Base-by-base conservation (phyloP, 192 early-diverging fungal species). In the Physocladia obscura region DNA sequence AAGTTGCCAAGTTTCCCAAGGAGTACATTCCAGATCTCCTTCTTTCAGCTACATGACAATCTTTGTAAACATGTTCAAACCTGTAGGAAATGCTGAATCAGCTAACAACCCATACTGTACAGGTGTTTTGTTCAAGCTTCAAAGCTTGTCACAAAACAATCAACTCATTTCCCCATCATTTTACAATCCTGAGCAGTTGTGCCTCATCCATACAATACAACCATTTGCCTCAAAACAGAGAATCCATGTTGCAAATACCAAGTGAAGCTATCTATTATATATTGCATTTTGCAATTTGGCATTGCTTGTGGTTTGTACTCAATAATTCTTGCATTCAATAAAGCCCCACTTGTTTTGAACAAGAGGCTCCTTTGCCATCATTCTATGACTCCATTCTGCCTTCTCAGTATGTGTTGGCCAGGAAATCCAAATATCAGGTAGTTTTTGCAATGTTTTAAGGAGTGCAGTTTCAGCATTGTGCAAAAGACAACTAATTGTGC, bases 311-410 rank as follows among this genome's bases (percentile, higher is more conserved):
- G 38, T 31, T 32, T 67, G 69, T 5, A 70, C 58, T 8, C 8
- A 26, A 32, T 40, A 70, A 58, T 64, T 70, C 69, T 70, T 70
- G 54, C 69, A 56, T 2, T 70, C 69, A 17, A 70, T 17, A n/a
- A n/a, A n/a, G n/a, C n/a, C n/a, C n/a, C n/a, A n/a, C n/a, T n/a
- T n/a, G n/a, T n/a, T n/a, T n/a, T 2, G 22, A 1, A 73, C 22
- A 4, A 60, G 21, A 13, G 27, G 24, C 29, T 73, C 71, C 62
- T 65, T 73, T 22, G 35, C 26, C 4, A 65, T 26, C 11, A 73
- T 34, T 31, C 17, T 6, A 11, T 17, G 0, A 11, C 32, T 58
- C 69, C 69, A 70, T 21, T 47, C 3, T 1, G 1, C 11, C 39
- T 70, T 56, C 24, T 40, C 27, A 0, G 15, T 34, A 24, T 17